Evolutionary conservation across 2,329 filamentous ascomycete species (phyloP), one percentile per base, ranked within the genome.

Genomic region (Aspergillus felis): DNA sequence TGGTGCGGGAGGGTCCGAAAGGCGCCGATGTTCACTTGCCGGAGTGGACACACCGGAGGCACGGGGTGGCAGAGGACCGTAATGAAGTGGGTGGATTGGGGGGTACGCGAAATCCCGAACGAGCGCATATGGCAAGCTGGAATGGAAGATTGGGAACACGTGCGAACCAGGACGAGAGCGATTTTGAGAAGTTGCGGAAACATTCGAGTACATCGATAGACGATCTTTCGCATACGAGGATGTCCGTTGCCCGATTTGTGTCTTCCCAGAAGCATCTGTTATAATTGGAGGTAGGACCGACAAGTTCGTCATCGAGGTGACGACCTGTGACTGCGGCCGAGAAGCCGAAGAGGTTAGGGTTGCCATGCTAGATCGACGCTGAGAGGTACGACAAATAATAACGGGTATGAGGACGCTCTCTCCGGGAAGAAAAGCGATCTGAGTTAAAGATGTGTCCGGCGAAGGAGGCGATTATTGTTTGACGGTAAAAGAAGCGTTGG

Each of bases 71-170:
- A 91, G 87, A n/a, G 93, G 90, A 1, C 94, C 94, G 80, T 96
- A 96, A 79, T 97, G 94, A 74, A 97, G 82, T 47, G 91, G 92
- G 74, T 97, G 90, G 55, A 83, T 82, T 27, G 84, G 72, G 32
- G 91, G 86, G 72, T 97, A 99, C 65, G 94, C 94, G 77, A 97
- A 99, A 80, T 99, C 94, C 69, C 94, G 89, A 63, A 99, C 92
- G 48, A 91, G 81, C n/a, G 92, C 87, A 74, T 97, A 97, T 6
- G 90, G 76, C 20, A 97, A 84, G 71, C 87, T 96, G 57, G 92
- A 94, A 67, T 91, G 88, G 74, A 91, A 94, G 67, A 89, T 80
- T 17, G 91, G 89, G 69, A 94, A 93, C 61, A 90, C 82, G 69
- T 89, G 84, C n/a, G 91, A 96, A 56, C 83, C 82, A 22, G 92